Percentiles rank a stretch among this genome's conserved stretches.
Conservation (phyloP, 139 green algal species). For the Chlorella vulgaris region DNA sequence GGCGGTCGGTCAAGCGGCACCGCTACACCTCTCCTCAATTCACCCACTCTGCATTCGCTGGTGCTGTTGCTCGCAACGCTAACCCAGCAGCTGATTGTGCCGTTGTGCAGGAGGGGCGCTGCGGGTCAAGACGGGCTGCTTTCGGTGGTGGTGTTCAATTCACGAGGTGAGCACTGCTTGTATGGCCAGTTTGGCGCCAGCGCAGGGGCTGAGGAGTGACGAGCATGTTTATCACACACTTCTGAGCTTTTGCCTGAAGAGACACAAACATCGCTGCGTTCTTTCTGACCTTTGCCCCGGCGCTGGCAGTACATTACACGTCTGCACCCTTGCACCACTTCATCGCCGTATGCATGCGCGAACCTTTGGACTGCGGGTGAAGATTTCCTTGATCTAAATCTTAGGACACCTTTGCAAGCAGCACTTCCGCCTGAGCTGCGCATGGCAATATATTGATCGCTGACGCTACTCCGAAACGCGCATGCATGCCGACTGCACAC, state of each 20-base stretch:
- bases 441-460: constrained; percentile 34
- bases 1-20: constrained; percentile 30
- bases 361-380: neutral
- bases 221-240: constrained; percentile 37
- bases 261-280: constrained; percentile 53
- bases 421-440: constrained; percentile 17
- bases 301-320: neutral
- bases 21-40: neutral
- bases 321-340: neutral
- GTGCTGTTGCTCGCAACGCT: neutral
- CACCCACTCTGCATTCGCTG: neutral
- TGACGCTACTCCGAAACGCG: neutral
- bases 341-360: neutral
- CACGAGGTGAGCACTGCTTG: too few relatives aligned
- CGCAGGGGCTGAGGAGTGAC: constrained; percentile 34
- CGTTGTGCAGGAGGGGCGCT: neutral
- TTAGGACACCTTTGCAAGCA: constrained; percentile 55
- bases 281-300: constrained; percentile 44
- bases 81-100: neutral
- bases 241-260: constrained; percentile 39
- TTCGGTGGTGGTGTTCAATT: too few relatives aligned
- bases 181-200: too few relatives aligned
- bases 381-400: constrained; percentile 32
- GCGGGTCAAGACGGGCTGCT: too few relatives aligned
- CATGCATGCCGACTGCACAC: neutral